phyloP scores from a whole-genome alignment of 1,139 yeast species.

The Suhomyces atakaporum region DNA sequence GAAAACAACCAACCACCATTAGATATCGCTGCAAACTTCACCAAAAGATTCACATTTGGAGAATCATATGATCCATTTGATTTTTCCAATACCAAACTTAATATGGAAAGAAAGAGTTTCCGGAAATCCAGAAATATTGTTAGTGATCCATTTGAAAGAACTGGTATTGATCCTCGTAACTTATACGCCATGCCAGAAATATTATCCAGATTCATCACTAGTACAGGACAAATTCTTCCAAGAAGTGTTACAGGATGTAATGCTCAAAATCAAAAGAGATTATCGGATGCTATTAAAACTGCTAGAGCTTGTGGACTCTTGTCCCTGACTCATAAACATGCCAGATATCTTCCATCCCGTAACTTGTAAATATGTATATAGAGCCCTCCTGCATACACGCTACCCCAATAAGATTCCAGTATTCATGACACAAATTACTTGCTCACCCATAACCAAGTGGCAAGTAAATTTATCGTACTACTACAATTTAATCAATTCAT shows the following conservation, averaged over 20 bases:
- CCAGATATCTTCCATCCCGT: slow-evolving; percentile 44
- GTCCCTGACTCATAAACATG: slow-evolving; percentile 62
- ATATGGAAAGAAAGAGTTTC: slow-evolving; percentile 35
- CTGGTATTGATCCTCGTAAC: slow-evolving; percentile 64
- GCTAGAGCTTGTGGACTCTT: slow-evolving; percentile 69
- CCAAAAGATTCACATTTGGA: slow-evolving; percentile 44
- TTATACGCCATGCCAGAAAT: slow-evolving; percentile 67
- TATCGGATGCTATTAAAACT: slow-evolving; percentile 68
- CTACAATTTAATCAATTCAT: slow-evolving; percentile 1
- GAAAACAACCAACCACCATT: slow-evolving; percentile 29
- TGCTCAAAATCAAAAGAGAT: slow-evolving; percentile 59
- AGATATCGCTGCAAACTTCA: slow-evolving; percentile 33
- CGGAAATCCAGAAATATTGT: slow-evolving; percentile 18
- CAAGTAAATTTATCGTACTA: slow-evolving; percentile 3
- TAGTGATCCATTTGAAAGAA: slow-evolving; percentile 50
- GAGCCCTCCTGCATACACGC: slow-evolving; percentile 1
- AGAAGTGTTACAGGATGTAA: slow-evolving; percentile 68
- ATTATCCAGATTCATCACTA: slow-evolving; percentile 56
- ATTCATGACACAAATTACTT: slow-evolving; percentile 3
- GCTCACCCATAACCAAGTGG: slow-evolving; percentile 5
- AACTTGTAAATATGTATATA: slow-evolving; percentile 26
- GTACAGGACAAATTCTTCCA: slow-evolving; percentile 69
- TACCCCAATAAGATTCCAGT: slow-evolving; percentile 5
- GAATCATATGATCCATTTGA: slow-evolving; percentile 73
- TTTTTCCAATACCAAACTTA: slow-evolving; percentile 58